Conservation (phyloP, 2,329 filamentous ascomycete genomes). For the Diaporthe humulicola region DNA sequence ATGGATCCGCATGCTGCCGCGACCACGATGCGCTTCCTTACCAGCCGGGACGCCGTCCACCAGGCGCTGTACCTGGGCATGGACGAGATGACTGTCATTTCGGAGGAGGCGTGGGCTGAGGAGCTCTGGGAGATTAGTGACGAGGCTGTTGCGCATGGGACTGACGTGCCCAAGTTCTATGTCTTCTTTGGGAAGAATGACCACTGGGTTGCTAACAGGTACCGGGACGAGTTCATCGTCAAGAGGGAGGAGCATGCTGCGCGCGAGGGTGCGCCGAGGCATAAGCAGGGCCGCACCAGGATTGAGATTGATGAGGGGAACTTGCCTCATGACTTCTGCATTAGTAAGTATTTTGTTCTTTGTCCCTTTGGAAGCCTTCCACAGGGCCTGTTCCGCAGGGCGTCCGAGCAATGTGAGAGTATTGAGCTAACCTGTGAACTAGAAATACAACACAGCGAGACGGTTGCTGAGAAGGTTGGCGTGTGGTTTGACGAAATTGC, state of each 20-base stretch:
- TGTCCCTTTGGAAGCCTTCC: too few species aligned
- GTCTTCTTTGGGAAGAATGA: constrained; percentile 72
- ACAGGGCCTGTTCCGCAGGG: neutral
- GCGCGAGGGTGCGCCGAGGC: constrained; percentile 44
- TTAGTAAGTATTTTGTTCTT: constrained; percentile 54
- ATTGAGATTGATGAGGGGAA: constrained; percentile 68
- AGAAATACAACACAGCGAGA: constrained; percentile 59
- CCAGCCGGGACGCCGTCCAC: constrained; percentile 68
- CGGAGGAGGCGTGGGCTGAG: constrained; percentile 70
- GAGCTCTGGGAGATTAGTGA: constrained; percentile 65
- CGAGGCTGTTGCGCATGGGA: constrained; percentile 43
- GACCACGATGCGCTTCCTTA: constrained; percentile 67
- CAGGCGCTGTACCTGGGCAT: constrained; percentile 71
- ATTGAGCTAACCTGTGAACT: constrained; percentile 35
- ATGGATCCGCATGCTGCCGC: constrained; percentile 63
- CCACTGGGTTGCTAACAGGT: constrained; percentile 71
- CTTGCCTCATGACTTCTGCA: constrained; percentile 73
- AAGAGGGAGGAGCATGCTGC: constrained; percentile 50
- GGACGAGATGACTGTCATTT: constrained; percentile 72
- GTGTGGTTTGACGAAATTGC: constrained; percentile 67
- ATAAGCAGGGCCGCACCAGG: constrained; percentile 55
- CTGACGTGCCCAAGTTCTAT: constrained; percentile 63
- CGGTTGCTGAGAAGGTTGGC: constrained; percentile 62
- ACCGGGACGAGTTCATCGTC: constrained; percentile 69
- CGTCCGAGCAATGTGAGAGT: neutral